Evolutionary conservation across 768 basidiomycete species (phyloP), one percentile per base, ranked within the genome.

Genomic region (Rhizopogon sp.): DNA sequence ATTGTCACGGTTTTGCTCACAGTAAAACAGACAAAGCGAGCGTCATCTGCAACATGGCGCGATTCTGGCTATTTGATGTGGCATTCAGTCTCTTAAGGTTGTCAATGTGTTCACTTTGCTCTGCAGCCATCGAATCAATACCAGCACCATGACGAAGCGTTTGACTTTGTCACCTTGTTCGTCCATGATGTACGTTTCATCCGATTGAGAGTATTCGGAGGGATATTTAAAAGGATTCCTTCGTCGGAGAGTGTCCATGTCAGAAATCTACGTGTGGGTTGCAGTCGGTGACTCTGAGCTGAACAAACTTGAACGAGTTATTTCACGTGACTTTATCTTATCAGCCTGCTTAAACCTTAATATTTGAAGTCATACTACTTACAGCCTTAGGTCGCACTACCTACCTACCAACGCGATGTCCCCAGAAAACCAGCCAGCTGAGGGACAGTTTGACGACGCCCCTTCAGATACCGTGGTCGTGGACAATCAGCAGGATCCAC

Each of bases 361-460:
- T 20, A 43, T 17, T 31, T 45, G 9, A 28, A 25, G 17, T 35
- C 5, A n/a, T 47, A 3, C 20, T 20, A 20, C 20, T 20, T 20
- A 20, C 20, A 20, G 20, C 20, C 20, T 20, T 20, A 20, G 20
- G 10, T 25, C 16, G 17, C 10, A 33, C 10, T 46, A 13, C 16
- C 14, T 25, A 28, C 9, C 45, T 35, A 11, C 10, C 35, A 13
- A 11, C 33, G 55, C 45, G 5, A 71, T 69, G 68, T 50, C 62
- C 8, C 31, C 52, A 3, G 29, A 58, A 47, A 43, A 28, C 47
- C 58, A 62, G 43, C 60, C 65, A 3, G 61, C 67, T 17, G 68
- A 68, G 25, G 82, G 83, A 16, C 87, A 85, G 60, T 84, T 88
- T 57, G 83, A 87, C 59, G 83, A 86, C 65, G 80, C 82, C 0